Conservation (phyloP, 495 filamentous ascomycete species). For the Daldinia vernicosa region DNA sequence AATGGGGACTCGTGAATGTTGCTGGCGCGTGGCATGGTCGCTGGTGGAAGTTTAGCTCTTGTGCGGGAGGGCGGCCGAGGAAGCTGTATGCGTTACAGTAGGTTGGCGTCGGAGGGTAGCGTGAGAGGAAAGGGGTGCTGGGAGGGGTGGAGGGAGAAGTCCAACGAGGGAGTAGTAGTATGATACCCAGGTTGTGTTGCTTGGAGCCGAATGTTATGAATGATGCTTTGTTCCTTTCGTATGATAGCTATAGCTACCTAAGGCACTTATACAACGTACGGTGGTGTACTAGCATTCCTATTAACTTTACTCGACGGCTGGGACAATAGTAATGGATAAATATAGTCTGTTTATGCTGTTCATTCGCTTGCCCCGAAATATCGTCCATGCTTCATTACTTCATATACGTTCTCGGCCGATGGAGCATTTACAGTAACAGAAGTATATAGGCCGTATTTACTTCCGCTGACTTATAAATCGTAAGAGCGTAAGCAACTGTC, state of each 20-base stretch:
- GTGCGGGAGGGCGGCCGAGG: conserved; percentile 52
- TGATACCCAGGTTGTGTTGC: conserved; percentile 25
- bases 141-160: neutral
- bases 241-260: neutral
- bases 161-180: neutral
- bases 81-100: conserved; percentile 52
- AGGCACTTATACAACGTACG: neutral
- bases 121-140: neutral
- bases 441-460: neutral
- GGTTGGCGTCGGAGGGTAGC: too few species aligned
- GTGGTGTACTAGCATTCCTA: neutral
- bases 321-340: neutral
- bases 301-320: neutral
- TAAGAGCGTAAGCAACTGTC: neutral
- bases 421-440: neutral
- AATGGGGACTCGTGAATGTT: conserved; percentile 58
- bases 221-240: neutral
- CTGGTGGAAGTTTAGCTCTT: conserved; percentile 66
- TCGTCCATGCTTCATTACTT: neutral
- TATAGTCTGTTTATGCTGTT: neutral
- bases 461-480: neutral
- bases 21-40: conserved; percentile 54
- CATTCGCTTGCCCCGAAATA: neutral
- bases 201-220: neutral
- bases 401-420: neutral